A percentile compares a stretch with the other conserved stretches of the same genome.
Conservation (phyloP, 306 rosid species). For the Lathyrus sativus region DNA sequence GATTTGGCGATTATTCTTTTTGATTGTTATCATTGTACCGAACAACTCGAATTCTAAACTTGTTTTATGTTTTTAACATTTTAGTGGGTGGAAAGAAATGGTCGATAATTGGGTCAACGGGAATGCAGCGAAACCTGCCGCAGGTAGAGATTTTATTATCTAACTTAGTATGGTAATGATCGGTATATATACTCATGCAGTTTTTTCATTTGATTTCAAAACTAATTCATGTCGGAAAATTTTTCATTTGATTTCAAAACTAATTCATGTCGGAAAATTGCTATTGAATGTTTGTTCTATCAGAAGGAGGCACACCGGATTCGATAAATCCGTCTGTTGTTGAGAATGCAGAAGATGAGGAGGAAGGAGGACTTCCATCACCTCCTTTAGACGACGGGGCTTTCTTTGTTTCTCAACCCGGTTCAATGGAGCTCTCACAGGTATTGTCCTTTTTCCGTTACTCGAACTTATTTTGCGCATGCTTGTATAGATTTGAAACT, state of each 20-base stretch:
- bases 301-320: constrained; percentile 78
- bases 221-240: constrained; percentile 2
- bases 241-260: too few relatives aligned
- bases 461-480: constrained; percentile 2
- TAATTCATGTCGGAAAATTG: constrained; percentile 8
- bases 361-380: constrained; percentile 90
- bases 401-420: constrained; percentile 62
- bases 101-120: constrained; percentile 81
- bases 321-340: constrained; percentile 63
- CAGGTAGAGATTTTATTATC: constrained; percentile 43
- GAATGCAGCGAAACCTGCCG: constrained; percentile 45
- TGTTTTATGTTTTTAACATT: constrained; percentile 17
- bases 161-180: not conserved
- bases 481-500: constrained; percentile 43
- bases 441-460: constrained; percentile 44
- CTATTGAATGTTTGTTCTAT: constrained; percentile 37
- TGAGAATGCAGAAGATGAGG: constrained; percentile 39
- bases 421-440: constrained; percentile 79
- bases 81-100: constrained; percentile 78
- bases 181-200: not conserved
- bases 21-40: not conserved
- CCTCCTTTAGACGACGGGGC: constrained; percentile 90
- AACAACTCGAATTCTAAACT: constrained; percentile 33
- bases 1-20: constrained; percentile 11
- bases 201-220: not conserved